Conservation (phyloP, 1,284 basidiomycete species). For the Trametes sp. region DNA sequence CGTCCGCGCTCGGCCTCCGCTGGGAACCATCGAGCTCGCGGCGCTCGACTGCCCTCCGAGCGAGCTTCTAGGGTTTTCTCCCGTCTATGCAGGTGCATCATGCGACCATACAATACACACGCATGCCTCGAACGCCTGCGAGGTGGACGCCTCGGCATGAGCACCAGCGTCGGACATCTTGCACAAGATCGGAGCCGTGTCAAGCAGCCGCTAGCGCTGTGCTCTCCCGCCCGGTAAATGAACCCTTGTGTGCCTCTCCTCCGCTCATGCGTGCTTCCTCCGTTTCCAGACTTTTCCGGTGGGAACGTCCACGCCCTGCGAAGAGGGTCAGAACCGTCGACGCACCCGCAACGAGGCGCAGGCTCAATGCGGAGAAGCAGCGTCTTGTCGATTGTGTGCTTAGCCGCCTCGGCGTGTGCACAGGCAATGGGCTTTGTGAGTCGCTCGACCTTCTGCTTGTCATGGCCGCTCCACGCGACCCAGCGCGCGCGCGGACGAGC, state of each 20-base stretch:
- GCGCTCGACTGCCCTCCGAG: background rate
- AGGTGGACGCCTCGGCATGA: background rate
- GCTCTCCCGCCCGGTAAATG: background rate
- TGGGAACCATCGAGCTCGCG: constrained; percentile 1
- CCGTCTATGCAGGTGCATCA: background rate
- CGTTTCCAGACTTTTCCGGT: constrained; percentile 17
- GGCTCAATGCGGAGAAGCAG: background rate
- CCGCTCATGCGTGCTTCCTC: constrained; percentile 9
- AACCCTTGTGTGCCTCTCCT: constrained; percentile 4
- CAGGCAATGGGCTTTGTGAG: constrained; percentile 3
- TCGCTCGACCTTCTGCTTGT: background rate
- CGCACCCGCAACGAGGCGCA: constrained; percentile 4
- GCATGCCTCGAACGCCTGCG: background rate
- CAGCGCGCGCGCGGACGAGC: background rate
- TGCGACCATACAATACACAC: background rate
- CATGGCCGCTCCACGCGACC: constrained; percentile 7
- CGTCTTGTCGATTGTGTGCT: background rate
- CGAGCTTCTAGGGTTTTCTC: constrained; percentile 3
- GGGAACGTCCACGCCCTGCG: background rate
- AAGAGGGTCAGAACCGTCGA: constrained; percentile 10
- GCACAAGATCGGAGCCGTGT: background rate
- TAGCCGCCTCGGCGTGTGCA: background rate
- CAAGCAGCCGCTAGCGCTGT: background rate
- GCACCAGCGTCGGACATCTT: background rate
- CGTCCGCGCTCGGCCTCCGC: constrained; percentile 5